Conservation (phyloP, 179 eudicot species). For the Beta macrorhiza region DNA sequence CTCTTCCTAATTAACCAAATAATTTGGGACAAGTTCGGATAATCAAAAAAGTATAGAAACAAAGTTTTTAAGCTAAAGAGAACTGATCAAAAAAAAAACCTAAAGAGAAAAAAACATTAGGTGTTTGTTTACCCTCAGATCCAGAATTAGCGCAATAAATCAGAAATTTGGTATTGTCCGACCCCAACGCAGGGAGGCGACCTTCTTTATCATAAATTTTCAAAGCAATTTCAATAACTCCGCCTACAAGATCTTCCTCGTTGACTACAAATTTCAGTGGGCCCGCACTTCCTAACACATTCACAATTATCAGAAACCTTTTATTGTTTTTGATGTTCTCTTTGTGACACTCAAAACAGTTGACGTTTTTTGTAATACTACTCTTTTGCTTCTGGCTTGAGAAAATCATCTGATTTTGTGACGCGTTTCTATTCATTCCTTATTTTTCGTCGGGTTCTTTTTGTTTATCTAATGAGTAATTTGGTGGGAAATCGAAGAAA, state of each 20-base stretch:
- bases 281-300: slow-evolving; percentile 11
- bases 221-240: slow-evolving; percentile 8
- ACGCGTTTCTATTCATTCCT: not conserved
- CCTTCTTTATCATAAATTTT: not conserved
- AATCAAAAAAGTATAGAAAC: too few species aligned
- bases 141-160: not conserved
- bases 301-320: not conserved
- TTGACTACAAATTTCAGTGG: slow-evolving; percentile 5
- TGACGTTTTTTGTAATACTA: slow-evolving; percentile 19
- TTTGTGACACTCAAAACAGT: slow-evolving; percentile 28
- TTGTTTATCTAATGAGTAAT: too few species aligned
- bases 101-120: not conserved
- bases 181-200: slow-evolving; percentile 12
- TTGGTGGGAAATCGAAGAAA: too few species aligned
- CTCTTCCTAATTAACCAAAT: too few species aligned
- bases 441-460: too few species aligned
- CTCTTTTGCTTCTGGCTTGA: slow-evolving; percentile 8
- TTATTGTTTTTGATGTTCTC: not conserved
- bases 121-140: slow-evolving; percentile 7
- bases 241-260: slow-evolving; percentile 1
- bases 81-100: too few species aligned
- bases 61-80: too few species aligned
- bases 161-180: not conserved
- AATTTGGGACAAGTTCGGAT: too few species aligned
- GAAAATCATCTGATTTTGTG: not conserved